A percentile compares a stretch with the other conserved stretches of the same genome.
Evolutionary conservation across 2,329 filamentous ascomycete genomes (phyloP).

Genomic region (Aureobasidium zeae): DNA sequence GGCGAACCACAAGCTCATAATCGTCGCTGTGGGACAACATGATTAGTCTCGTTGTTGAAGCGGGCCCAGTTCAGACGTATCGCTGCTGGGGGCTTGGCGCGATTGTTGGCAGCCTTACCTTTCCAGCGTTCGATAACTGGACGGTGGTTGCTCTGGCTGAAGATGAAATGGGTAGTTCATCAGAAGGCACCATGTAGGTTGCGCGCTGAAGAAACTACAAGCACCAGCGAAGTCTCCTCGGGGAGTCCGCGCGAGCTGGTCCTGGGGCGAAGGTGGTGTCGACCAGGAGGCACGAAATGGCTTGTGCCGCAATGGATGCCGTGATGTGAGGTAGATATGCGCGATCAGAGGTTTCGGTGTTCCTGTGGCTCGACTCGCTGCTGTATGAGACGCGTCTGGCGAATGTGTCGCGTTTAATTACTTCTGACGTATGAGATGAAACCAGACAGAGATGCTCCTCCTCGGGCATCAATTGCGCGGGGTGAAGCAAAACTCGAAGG

Average conservation of each 20-base stretch:
- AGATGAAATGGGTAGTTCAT: constrained; percentile 17
- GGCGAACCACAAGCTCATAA: constrained; percentile 51
- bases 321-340: no score
- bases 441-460: constrained; percentile 1
- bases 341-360: no score
- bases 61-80: constrained; percentile 10
- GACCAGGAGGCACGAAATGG: no score
- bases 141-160: constrained; percentile 16
- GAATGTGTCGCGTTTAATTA: constrained; percentile 13
- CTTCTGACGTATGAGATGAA: constrained; percentile 13
- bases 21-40: constrained; percentile 38
- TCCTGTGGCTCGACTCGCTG: not conserved
- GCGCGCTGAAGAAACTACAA: constrained; percentile 6
- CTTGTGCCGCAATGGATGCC: no score
- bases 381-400: constrained; percentile 3
- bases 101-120: constrained; percentile 17
- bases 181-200: constrained; percentile 13
- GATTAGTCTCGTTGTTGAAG: constrained; percentile 13
- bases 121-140: constrained; percentile 18
- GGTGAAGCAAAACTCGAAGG: not conserved
- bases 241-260: not conserved
- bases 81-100: constrained; percentile 14
- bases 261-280: no score
- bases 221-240: no score
- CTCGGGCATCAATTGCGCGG: constrained; percentile 8